phyloP scores from a whole-genome alignment of 2,329 filamentous ascomycete species.

The Stagonosporopsis cucurbitacearum region DNA sequence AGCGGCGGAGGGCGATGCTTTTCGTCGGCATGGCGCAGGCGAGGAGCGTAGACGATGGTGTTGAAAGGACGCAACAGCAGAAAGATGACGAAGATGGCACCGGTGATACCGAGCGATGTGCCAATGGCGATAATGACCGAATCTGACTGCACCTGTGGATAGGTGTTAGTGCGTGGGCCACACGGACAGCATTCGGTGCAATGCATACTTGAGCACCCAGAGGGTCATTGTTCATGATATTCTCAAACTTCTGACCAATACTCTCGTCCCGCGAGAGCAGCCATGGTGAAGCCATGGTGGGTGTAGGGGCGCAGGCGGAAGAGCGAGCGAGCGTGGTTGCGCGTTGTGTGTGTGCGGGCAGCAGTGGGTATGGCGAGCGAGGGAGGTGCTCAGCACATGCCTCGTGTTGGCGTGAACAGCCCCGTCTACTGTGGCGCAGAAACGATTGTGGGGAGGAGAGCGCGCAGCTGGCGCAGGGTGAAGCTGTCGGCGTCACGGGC shows the following conservation, averaged over 20 bases:
- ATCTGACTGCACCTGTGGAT: conserved; percentile 58
- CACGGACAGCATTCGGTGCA: background rate
- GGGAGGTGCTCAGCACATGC: conserved; percentile 21
- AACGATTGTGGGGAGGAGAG: background rate
- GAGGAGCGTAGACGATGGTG: conserved; percentile 90
- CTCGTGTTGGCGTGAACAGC: conserved; percentile 1
- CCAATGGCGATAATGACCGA: conserved; percentile 81
- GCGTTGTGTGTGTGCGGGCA: background rate
- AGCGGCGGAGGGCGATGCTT: conserved; percentile 87
- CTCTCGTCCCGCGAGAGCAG: conserved; percentile 39
- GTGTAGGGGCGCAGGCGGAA: conserved; percentile 5
- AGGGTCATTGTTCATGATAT: conserved; percentile 40
- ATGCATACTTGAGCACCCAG: conserved; percentile 33
- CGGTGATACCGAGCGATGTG: conserved; percentile 78
- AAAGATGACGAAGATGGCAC: conserved; percentile 78
- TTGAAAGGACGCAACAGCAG: conserved; percentile 91
- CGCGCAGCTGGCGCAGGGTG: background rate
- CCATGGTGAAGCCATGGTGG: conserved; percentile 31
- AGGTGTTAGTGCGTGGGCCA: conserved; percentile 22
- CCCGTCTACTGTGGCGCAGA: background rate
- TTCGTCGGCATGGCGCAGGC: conserved; percentile 89
- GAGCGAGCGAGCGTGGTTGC: conserved; percentile 16
- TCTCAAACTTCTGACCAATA: conserved; percentile 39
- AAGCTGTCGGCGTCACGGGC: conserved; percentile 8
- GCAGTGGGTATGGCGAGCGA: conserved; percentile 19